A percentile compares a stretch with the other conserved stretches of the same genome.
Conservation (phyloP, 1,284 basidiomycete genomes). For the Naganishia sp. region DNA sequence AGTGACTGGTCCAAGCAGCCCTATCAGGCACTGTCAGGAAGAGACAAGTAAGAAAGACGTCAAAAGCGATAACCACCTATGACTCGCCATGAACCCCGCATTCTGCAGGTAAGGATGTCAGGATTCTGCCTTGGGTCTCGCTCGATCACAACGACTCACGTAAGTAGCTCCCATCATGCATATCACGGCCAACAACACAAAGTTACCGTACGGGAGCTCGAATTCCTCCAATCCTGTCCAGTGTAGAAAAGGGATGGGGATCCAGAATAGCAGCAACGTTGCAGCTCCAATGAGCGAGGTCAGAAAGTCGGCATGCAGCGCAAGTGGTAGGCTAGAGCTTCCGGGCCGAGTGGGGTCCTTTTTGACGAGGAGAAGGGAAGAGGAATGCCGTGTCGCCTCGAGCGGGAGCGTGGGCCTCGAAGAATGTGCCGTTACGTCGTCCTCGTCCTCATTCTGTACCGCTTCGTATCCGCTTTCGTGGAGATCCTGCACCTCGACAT, state of each 20-base stretch:
- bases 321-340: conserved; percentile 41
- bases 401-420: neutral
- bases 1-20: conserved; percentile 52
- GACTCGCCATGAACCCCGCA: conserved; percentile 50
- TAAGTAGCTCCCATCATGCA: conserved; percentile 48
- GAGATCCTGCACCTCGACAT: conserved; percentile 1
- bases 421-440: conserved; percentile 1
- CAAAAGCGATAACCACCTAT: neutral
- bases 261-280: conserved; percentile 49
- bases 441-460: conserved; percentile 14
- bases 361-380: conserved; percentile 15
- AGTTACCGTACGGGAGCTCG: conserved; percentile 37
- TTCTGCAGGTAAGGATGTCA: conserved; percentile 39
- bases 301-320: conserved; percentile 53
- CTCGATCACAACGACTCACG: conserved; percentile 38
- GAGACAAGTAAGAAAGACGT: neutral
- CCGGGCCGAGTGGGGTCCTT: neutral
- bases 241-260: conserved; percentile 47
- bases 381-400: neutral
- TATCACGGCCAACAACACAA: conserved; percentile 40
- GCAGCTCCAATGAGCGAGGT: conserved; percentile 51
- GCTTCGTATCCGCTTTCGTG: conserved; percentile 19
- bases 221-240: conserved; percentile 48
- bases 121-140: neutral
- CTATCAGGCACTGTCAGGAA: conserved; percentile 44